These are phyloP conservation scores for Thraustochytrium sp. DNA, from an alignment of 352 stramenopile species.

Conservation along the genomic window DNA sequence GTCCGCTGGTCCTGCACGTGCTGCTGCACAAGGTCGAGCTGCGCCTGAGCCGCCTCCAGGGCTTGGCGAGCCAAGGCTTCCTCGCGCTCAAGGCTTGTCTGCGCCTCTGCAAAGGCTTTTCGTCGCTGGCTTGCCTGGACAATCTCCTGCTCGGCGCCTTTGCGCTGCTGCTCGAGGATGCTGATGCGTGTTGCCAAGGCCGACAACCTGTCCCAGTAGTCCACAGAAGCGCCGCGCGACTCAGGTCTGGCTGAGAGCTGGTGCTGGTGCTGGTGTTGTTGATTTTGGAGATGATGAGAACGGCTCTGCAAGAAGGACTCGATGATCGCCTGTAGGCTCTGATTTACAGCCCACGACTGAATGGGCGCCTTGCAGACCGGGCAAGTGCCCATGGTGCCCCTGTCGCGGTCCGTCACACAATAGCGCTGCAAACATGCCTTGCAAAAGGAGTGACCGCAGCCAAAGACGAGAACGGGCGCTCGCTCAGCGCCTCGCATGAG, in stretches of 20 bases:
- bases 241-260: background rate
- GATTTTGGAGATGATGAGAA: background rate
- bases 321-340: background rate
- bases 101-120: background rate
- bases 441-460: constrained; percentile 27
- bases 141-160: background rate
- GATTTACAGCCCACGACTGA: constrained; percentile 16
- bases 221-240: background rate
- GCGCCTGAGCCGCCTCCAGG: background rate
- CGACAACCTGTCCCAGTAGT: constrained; percentile 5
- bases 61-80: background rate
- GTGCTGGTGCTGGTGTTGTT: background rate
- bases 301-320: constrained; percentile 13
- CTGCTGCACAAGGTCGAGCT: background rate
- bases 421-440: constrained; percentile 10
- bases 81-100: background rate
- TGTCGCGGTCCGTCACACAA: background rate
- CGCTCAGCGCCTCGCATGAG: constrained; percentile 11
- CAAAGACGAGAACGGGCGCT: constrained; percentile 18
- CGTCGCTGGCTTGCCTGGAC: too few species aligned
- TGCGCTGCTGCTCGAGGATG: background rate
- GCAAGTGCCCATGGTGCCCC: background rate
- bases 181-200: background rate
- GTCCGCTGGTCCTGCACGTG: background rate
- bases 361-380: constrained; percentile 19